Evolutionary conservation across 176 grass and related monocot genomes (phyloP).

Genomic region (Metroxylon sagu): DNA sequence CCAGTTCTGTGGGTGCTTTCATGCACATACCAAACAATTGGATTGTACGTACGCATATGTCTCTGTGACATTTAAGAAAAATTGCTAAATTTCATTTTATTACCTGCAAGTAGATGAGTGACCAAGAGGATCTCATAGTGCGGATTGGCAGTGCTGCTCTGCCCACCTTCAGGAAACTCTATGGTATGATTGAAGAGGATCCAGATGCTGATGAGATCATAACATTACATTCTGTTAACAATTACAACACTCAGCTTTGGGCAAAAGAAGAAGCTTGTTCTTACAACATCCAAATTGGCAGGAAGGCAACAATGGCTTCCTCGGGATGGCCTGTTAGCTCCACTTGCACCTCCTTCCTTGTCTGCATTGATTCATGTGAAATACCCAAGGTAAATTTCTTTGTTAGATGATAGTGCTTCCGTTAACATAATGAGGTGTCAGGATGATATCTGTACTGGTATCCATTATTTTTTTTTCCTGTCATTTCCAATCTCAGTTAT

Average conservation of each 20-base stretch:
- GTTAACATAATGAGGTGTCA: no score
- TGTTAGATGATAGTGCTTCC: no score
- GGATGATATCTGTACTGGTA: no score
- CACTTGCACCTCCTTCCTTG: neutral
- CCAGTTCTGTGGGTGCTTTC: no score
- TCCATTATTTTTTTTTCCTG: no score
- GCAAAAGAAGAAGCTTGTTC: slow-evolving; percentile 61
- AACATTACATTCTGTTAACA: slow-evolving; percentile 51
- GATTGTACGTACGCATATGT: no score
- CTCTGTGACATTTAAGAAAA: no score
- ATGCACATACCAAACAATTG: no score
- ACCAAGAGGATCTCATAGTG: slow-evolving; percentile 86
- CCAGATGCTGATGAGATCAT: slow-evolving; percentile 42
- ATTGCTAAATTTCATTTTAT: neutral
- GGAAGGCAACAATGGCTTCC: no score
- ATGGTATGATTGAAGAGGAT: slow-evolving; percentile 75
- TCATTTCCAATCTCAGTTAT: no score
- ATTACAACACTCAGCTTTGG: slow-evolving; percentile 81
- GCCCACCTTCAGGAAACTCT: slow-evolving; percentile 74
- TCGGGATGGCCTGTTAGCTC: no score
- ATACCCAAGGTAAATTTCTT: slow-evolving; percentile 55
- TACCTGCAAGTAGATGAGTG: slow-evolving; percentile 46
- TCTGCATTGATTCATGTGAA: slow-evolving; percentile 79
- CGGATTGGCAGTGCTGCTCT: slow-evolving; percentile 84
- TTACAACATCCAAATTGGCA: no score